phyloP scores from a whole-genome alignment of 2,329 filamentous ascomycete genomes.

The Curvularia verruculosa region DNA sequence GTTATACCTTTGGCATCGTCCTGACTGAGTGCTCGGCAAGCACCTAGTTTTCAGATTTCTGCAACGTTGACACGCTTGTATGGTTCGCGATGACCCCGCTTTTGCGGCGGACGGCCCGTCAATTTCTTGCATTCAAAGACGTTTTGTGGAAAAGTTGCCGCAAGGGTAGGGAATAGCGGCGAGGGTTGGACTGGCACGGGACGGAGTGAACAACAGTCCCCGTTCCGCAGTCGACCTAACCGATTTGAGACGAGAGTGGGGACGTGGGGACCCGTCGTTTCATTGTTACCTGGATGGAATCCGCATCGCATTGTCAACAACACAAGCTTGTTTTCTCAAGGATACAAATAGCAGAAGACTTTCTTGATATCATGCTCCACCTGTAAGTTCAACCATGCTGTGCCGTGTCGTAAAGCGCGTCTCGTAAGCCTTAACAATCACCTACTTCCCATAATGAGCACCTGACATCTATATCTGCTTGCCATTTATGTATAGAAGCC shows the following conservation, averaged over 20 bases:
- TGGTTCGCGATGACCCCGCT: slow-evolving; percentile 25
- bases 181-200: slow-evolving; percentile 5
- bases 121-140: slow-evolving; percentile 33
- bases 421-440: background rate
- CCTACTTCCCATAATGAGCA: background rate
- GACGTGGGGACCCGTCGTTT: background rate
- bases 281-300: background rate
- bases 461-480: background rate
- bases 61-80: slow-evolving; percentile 44
- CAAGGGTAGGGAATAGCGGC: background rate
- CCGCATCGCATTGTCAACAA: background rate
- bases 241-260: background rate
- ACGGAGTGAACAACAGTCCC: slow-evolving; percentile 12
- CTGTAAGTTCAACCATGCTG: too few species aligned
- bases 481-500: too few species aligned
- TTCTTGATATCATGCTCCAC: background rate
- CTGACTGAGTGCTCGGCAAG: slow-evolving; percentile 36
- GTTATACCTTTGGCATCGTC: slow-evolving; percentile 40
- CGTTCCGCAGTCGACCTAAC: slow-evolving; percentile 10
- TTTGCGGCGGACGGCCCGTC: slow-evolving; percentile 24
- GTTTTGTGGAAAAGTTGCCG: background rate
- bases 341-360: background rate
- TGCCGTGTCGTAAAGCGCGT: background rate
- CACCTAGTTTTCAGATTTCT: slow-evolving; percentile 44
- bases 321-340: background rate